Evolutionary conservation across 208 protist genomes (phyloP).

Genomic region (Leishmania turanica): DNA sequence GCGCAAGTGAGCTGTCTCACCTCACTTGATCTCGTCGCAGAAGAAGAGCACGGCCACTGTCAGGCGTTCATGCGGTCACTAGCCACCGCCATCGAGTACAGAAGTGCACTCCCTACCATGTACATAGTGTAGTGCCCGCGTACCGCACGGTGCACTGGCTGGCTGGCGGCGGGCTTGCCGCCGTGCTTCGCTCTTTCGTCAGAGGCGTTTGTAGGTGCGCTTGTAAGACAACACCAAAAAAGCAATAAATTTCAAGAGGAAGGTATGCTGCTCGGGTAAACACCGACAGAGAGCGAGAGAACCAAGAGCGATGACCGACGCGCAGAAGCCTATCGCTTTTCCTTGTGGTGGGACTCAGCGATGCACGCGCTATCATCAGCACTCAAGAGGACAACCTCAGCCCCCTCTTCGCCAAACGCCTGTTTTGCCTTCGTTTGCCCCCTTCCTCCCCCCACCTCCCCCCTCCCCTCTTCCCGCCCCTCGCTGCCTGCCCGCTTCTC

Average conservation of each 20-base stretch:
- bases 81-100: not conserved
- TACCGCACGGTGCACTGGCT: not conserved
- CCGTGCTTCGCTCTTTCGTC: not conserved
- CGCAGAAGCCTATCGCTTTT: not conserved
- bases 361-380: not conserved
- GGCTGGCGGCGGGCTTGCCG: not conserved
- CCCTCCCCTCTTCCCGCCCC: not conserved
- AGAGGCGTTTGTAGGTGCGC: not conserved
- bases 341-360: not conserved
- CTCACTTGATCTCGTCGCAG: not conserved
- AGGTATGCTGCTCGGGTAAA: not conserved
- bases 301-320: not conserved
- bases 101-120: not conserved
- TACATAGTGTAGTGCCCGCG: not conserved
- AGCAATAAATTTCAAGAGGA: not conserved
- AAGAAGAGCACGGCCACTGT: not conserved
- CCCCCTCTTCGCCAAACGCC: not conserved
- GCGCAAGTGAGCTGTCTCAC: conserved; percentile 1
- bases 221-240: not conserved
- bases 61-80: not conserved
- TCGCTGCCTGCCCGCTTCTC: not conserved
- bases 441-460: no score
- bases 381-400: not conserved
- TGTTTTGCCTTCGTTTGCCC: not conserved
- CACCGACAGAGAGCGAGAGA: not conserved